Evolutionary conservation across 495 filamentous ascomycete genomes (phyloP), one percentile per base, ranked within the genome.

Genomic region (Viridothelium virens): DNA sequence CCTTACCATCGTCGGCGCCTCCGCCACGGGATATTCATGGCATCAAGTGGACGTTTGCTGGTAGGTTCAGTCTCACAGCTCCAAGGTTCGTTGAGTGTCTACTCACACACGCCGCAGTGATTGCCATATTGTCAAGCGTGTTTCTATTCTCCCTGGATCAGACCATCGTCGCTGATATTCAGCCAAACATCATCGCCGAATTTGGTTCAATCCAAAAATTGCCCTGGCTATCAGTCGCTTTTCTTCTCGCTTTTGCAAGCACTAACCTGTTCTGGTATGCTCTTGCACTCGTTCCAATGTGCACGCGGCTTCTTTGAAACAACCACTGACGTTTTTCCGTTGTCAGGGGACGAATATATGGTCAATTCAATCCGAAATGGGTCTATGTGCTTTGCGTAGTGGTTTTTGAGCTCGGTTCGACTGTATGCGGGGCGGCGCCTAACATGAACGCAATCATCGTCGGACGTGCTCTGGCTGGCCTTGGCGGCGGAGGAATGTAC

Each of bases 151-250:
- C 66, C 38, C 70, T 80, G 12, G 79, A 80, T 63, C 74, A 66
- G 1, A 80, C 79, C 2, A 79, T 81, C 63, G 75, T 71, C 6
- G 78, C 79, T 5, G 74, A 77, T 63, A 62, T 79, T 1, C 79
- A 81, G 63, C 69, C 59, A 0, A 56, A 72, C 2, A 64, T 79
- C 0, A 25, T 73, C 7, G 65, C 69, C 31, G 59, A 39, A 2
- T 77, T 78, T 46, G 71, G 63, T 6, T 44, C 72, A 14, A 68
- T 77, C 7, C 67, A 70, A n/a, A 64, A 70, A 48, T 63, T 74
- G 25, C 66, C 66, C 1, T 73, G 71, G 73, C 63, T 74, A 3
- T 65, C 59, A 14, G 65, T 70, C 37, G 69, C 73, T 25, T 66
- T 69, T 6, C 71, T 74, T 37, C 63, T 70, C 2, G 34, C 66